Evolutionary conservation across 2,329 filamentous ascomycete species (phyloP), one percentile per base, ranked within the genome.

Genomic region (Diaporthe citrichinensis): DNA sequence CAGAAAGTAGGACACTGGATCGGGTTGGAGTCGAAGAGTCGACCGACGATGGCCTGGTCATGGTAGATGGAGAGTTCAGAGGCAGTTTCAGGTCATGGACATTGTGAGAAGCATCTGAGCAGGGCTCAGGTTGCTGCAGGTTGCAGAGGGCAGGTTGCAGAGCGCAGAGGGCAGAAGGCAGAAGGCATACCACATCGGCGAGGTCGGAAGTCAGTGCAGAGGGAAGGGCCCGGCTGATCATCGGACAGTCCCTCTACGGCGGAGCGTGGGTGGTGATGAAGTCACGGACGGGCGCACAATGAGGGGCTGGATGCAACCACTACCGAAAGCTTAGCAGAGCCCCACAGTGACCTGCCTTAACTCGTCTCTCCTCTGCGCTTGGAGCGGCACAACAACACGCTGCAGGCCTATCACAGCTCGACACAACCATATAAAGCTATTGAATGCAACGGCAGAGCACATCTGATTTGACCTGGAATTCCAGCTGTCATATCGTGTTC

Each of bases 291-390:
- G 65, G 65, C 49, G 65, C 65, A 31, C 65, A 53, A 31, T 41
- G 65, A 69, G 65, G 65, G 65, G 65, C 49, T 69, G 65, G 34
- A 69, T 55, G 65, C 65, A 69, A 69, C 65, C 65, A 69, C 65
- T 69, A 69, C 65, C 46, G 49, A 55, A 55, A 69, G 65, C 65
- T 69, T 69, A 69, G 65, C 46, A 69, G 65, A 55, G 65, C 65
- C 46, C 65, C 65, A 55, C 65, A 36, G 17, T 14, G 44, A 39
- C 62, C 44, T n/a, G 20, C 10, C 14, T 73, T 61, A 20, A 9
- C n/a, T 41, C 34, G 36, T 49, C 28, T 34, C 28, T 1, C 23
- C 28, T 20, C 44, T 28, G 46, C 46, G 34, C 46, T 36, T 25
- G 15, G n/a, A 2, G 31, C 17, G 34, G 14, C 46, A 55, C 34